Percentiles rank a stretch among this genome's conserved stretches.
Evolutionary conservation across 2,329 filamentous ascomycete genomes (phyloP).

Genomic region (Elsinoe batatas): DNA sequence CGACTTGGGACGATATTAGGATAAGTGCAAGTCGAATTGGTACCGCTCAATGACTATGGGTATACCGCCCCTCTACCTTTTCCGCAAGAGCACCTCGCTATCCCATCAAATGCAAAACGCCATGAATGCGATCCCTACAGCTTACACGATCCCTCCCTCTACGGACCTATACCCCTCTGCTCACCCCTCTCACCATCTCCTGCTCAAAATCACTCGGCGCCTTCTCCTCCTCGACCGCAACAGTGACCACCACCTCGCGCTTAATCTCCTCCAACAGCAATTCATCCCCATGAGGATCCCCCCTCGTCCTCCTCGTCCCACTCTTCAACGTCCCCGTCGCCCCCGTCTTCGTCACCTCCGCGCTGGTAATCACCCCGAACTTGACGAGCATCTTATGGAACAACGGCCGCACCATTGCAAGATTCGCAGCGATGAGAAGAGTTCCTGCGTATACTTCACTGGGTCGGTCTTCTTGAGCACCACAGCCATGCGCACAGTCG

Average conservation of each 20-base stretch:
- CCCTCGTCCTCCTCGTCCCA: background rate
- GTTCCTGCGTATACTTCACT: constrained; percentile 21
- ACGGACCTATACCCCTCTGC: background rate
- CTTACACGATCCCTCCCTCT: background rate
- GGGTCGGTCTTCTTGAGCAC: constrained; percentile 12
- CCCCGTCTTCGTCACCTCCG: background rate
- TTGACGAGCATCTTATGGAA: constrained; percentile 17
- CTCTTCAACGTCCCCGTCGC: background rate
- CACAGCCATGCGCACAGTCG: background rate
- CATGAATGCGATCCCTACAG: background rate
- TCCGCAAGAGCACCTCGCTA: background rate
- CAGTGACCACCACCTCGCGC: background rate
- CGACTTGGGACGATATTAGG: no score
- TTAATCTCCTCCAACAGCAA: constrained; percentile 4
- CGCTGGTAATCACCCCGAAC: background rate
- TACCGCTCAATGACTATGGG: background rate
- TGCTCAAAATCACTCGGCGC: background rate
- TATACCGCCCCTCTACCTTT: background rate
- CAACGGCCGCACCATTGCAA: constrained; percentile 27
- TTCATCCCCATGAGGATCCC: background rate
- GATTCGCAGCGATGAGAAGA: constrained; percentile 26
- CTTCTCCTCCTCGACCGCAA: constrained; percentile 3
- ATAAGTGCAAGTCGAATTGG: background rate
- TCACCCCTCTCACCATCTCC: background rate
- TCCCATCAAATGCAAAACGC: background rate